Percentiles rank a stretch among this genome's conserved stretches.
Conservation (phyloP, 257 asterid genomes). For the Solanum piurae region DNA sequence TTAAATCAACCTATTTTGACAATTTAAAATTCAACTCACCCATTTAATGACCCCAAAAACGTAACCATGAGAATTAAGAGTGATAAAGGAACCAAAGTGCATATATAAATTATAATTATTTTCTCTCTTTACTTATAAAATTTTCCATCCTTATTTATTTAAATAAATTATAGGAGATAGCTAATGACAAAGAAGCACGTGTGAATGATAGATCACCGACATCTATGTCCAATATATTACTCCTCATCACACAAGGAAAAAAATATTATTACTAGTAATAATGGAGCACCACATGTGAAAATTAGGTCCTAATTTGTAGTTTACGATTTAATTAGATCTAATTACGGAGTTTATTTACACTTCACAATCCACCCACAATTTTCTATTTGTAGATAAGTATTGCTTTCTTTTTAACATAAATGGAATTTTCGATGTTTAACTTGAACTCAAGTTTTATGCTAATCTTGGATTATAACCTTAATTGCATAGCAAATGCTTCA, state of each 20-base stretch:
- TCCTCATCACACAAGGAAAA: not conserved
- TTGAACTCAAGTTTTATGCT: not conserved
- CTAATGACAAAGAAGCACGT: not conserved
- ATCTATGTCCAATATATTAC: not conserved
- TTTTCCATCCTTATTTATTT: not conserved
- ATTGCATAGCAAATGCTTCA: not conserved
- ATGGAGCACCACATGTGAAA: not conserved
- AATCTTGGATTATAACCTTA: not conserved
- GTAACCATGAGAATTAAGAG: not conserved
- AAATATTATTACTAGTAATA: not conserved
- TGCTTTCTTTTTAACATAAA: not conserved
- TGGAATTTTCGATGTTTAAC: not conserved
- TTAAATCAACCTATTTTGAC: too few relatives aligned
- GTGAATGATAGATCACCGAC: not conserved
- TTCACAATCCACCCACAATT: not conserved
- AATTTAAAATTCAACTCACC: not conserved
- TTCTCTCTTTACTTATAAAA: not conserved
- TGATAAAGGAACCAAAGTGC: not conserved
- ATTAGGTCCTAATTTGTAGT: not conserved
- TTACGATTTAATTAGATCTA: not conserved
- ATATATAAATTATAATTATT: not conserved
- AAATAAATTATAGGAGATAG: not conserved
- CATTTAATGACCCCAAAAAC: too few relatives aligned
- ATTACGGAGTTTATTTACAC: not conserved
- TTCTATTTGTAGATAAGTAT: not conserved